Evolutionary conservation across 1,139 yeast genomes (phyloP).

Genomic region (Geotrichum candidum): DNA sequence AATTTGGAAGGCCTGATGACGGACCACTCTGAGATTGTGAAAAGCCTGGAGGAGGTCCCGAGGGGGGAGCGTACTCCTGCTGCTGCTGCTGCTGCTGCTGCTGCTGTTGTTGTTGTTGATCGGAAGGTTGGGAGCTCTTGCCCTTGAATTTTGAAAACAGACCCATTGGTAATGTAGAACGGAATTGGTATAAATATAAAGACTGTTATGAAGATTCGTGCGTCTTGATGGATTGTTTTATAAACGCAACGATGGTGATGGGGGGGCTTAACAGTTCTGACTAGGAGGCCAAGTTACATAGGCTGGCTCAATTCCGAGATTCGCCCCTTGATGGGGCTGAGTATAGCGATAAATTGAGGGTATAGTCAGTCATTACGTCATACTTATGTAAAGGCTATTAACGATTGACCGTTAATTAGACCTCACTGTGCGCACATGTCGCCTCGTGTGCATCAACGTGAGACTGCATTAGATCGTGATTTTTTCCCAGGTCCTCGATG

Average conservation of each 20-base stretch:
- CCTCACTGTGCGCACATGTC: too few species aligned
- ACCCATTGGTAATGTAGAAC: not conserved
- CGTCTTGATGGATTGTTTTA: not conserved
- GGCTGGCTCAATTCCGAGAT: not conserved
- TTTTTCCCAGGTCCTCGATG: too few species aligned
- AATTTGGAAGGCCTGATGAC: not conserved
- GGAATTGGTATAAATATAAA: not conserved
- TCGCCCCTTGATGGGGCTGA: not conserved
- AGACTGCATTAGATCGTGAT: too few species aligned
- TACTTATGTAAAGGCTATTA: too few species aligned
- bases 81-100: not conserved
- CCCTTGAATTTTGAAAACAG: not conserved
- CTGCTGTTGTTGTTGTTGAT: not conserved
- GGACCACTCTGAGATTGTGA: conserved; percentile 2
- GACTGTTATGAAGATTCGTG: not conserved
- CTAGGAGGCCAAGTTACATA: not conserved
- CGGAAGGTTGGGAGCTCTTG: not conserved
- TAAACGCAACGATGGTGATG: not conserved
- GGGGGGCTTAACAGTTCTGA: not conserved
- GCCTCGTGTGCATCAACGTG: too few species aligned
- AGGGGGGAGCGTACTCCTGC: conserved; percentile 8
- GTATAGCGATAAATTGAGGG: not conserved
- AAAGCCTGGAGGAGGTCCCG: conserved; percentile 10
- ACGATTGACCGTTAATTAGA: too few species aligned
- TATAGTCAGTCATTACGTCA: too few species aligned